Evolutionary conservation across 2,329 filamentous ascomycete genomes (phyloP).

Genomic region (Pseudogymnoascus sp.): DNA sequence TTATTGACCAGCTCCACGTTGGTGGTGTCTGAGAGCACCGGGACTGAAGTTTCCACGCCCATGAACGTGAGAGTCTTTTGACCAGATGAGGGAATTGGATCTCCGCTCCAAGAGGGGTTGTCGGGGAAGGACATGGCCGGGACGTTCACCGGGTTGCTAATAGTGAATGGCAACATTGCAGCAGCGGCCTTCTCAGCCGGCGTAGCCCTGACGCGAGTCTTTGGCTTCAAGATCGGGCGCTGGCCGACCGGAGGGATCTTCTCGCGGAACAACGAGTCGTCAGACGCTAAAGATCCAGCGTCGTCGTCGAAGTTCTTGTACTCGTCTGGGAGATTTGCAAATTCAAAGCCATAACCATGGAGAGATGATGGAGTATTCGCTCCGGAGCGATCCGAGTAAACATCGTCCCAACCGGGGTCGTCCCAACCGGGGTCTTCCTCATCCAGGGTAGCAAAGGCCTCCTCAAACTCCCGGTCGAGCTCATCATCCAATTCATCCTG

Average conservation of each 20-base stretch:
- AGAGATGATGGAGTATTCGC: background rate
- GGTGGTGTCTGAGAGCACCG: background rate
- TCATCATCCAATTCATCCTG: background rate
- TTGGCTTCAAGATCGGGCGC: background rate
- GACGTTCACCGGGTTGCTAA: background rate
- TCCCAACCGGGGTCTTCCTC: background rate
- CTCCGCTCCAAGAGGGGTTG: background rate
- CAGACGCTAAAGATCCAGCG: background rate
- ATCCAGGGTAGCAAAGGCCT: background rate
- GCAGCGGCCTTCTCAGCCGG: background rate
- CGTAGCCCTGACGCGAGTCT: background rate
- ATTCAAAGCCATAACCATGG: background rate
- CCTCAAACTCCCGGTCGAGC: background rate
- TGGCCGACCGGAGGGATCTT: background rate
- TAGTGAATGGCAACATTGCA: constrained; percentile 5
- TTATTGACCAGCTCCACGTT: background rate
- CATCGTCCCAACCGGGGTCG: too few relatives aligned
- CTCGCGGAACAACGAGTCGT: background rate
- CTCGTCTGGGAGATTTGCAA: background rate
- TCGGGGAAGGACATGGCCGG: background rate
- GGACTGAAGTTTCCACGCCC: background rate
- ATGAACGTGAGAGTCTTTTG: background rate
- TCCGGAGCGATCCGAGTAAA: background rate
- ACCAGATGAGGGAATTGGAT: background rate
- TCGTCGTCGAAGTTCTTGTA: background rate